Conservation (phyloP, 2,329 filamentous ascomycete species). For the Fusarium nodosum region DNA sequence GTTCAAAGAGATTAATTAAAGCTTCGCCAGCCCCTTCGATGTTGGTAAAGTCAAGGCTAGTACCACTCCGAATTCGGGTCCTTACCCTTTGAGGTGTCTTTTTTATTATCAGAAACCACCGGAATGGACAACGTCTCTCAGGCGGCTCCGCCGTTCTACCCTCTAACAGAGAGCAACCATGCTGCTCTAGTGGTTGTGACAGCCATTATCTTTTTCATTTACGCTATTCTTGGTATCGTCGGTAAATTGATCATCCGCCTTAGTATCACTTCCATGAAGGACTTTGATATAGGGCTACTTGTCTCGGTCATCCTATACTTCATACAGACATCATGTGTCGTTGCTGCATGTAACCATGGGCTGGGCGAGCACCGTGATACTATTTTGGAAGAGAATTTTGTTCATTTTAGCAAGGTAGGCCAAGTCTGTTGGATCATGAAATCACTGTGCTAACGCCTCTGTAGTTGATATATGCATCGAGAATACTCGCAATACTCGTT, state of each 20-base stretch:
- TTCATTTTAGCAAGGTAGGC: slow-evolving; percentile 37
- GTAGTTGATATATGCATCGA: slow-evolving; percentile 42
- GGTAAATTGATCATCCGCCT: slow-evolving; percentile 45
- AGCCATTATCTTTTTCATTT: slow-evolving; percentile 40
- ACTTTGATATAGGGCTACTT: slow-evolving; percentile 37
- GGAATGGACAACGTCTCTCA: slow-evolving; percentile 25
- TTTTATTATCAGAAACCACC: neutral
- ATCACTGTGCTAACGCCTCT: neutral
- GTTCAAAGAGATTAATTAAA: neutral
- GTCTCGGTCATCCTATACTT: slow-evolving; percentile 29
- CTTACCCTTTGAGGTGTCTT: neutral
- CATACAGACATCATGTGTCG: slow-evolving; percentile 40
- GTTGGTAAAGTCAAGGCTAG: neutral
- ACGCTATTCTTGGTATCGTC: slow-evolving; percentile 40
- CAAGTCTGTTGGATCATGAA: accelerated
- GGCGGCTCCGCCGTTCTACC: slow-evolving; percentile 43
- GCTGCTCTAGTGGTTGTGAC: slow-evolving; percentile 44
- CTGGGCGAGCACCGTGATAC: slow-evolving; percentile 31
- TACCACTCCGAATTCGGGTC: slow-evolving; percentile 4
- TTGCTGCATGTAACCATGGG: slow-evolving; percentile 36
- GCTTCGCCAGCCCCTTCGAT: neutral
- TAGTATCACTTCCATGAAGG: slow-evolving; percentile 45
- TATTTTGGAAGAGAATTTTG: slow-evolving; percentile 16
- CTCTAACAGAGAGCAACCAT: slow-evolving; percentile 40
- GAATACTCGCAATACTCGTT: slow-evolving; percentile 39